A percentile compares a stretch with the other conserved stretches of the same genome.
Evolutionary conservation across 2,329 filamentous ascomycete genomes (phyloP).

Genomic region (Periglandula ipomoeae): DNA sequence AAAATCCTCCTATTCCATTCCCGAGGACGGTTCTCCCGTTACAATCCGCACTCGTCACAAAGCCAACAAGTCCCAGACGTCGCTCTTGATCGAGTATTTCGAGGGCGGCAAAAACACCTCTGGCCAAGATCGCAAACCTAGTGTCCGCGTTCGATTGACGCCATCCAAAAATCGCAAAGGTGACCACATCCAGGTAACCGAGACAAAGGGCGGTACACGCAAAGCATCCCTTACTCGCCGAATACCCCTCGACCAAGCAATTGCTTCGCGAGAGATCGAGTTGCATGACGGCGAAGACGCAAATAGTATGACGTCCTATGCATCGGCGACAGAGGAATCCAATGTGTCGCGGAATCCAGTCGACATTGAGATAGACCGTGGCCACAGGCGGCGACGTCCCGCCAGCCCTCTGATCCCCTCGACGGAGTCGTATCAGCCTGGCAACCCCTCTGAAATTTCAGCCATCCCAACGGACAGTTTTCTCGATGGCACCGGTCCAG

Average conservation of each 20-base stretch:
- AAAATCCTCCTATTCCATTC: slow-evolving; percentile 69
- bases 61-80: slow-evolving; percentile 67
- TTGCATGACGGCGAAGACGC: slow-evolving; percentile 49
- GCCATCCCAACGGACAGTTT: slow-evolving; percentile 56
- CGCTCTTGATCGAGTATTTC: slow-evolving; percentile 89
- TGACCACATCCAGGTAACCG: slow-evolving; percentile 81
- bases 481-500: slow-evolving; percentile 46
- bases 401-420: slow-evolving; percentile 60
- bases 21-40: slow-evolving; percentile 81
- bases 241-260: slow-evolving; percentile 41
- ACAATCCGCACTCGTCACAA: slow-evolving; percentile 73
- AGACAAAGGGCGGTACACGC: slow-evolving; percentile 62
- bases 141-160: slow-evolving; percentile 70
- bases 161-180: slow-evolving; percentile 61
- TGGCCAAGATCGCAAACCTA: slow-evolving; percentile 62
- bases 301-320: slow-evolving; percentile 62
- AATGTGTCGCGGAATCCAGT: slow-evolving; percentile 69
- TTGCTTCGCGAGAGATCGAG: slow-evolving; percentile 33
- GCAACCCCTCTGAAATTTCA: slow-evolving; percentile 77
- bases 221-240: slow-evolving; percentile 50
- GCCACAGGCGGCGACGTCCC: slow-evolving; percentile 46
- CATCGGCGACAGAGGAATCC: slow-evolving; percentile 70
- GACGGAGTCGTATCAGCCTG: slow-evolving; percentile 50
- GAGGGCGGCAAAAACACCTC: slow-evolving; percentile 62
- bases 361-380: slow-evolving; percentile 76